These are phyloP conservation scores for Fraxinus angustifolia DNA, from an alignment of 305 asterid species.

Conservation along the genomic window DNA sequence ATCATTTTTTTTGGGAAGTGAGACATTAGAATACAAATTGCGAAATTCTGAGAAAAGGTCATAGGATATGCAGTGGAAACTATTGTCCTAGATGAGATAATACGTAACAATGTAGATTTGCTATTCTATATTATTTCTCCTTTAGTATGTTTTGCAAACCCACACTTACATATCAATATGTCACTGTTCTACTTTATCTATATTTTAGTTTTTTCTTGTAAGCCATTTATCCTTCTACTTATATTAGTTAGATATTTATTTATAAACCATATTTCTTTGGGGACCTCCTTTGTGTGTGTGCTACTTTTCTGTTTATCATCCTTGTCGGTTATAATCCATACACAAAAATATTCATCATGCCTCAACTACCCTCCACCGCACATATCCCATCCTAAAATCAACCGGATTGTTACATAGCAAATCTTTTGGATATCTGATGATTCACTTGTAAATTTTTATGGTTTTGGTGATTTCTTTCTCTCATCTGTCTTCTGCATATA, in stretches of 20 bases:
- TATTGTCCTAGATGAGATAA: neutral
- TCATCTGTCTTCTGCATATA: neutral
- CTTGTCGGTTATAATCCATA: neutral
- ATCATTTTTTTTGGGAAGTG: neutral
- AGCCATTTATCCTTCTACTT: neutral
- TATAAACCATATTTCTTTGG: neutral
- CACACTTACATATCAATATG: neutral
- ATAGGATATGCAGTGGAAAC: neutral
- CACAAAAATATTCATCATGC: neutral
- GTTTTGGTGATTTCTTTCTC: constrained; percentile 9
- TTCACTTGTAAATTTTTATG: neutral
- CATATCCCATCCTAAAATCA: neutral
- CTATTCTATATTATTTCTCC: neutral
- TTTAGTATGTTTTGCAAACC: neutral
- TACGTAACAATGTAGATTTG: neutral
- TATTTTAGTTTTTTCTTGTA: neutral
- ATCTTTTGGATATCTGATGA: neutral
- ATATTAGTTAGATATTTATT: neutral
- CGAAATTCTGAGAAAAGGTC: neutral
- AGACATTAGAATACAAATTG: neutral
- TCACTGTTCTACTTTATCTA: neutral
- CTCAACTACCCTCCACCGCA: neutral
- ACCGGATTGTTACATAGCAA: neutral
- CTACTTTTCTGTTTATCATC: neutral
- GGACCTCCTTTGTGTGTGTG: neutral